phyloP scores from a whole-genome alignment of 2,329 filamentous ascomycete genomes.

The Pseudocercospora musae region DNA sequence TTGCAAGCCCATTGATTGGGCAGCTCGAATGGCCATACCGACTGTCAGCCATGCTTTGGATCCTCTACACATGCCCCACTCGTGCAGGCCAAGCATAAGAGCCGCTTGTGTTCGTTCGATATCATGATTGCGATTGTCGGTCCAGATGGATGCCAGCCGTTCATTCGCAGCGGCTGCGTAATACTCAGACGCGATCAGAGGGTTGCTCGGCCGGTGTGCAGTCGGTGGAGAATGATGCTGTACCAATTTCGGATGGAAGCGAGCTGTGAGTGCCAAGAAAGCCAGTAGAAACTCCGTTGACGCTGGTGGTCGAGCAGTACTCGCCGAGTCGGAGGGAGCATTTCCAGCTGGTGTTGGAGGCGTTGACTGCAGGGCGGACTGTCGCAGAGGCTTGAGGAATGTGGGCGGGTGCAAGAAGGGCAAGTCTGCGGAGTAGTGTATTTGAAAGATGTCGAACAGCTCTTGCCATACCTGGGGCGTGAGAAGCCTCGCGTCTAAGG shows the following conservation, averaged over 20 bases:
- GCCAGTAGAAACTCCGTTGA: slow-evolving; percentile 60
- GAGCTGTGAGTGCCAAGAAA: slow-evolving; percentile 65
- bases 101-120: slow-evolving; percentile 65
- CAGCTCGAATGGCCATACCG: slow-evolving; percentile 58
- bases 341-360: slow-evolving; percentile 11
- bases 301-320: slow-evolving; percentile 49
- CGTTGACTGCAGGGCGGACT: slow-evolving; percentile 26
- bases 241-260: slow-evolving; percentile 62
- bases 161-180: slow-evolving; percentile 59
- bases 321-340: not conserved
- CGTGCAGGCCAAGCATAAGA: slow-evolving; percentile 68
- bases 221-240: slow-evolving; percentile 53
- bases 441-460: slow-evolving; percentile 66
- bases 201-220: slow-evolving; percentile 46
- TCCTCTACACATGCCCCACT: slow-evolving; percentile 65
- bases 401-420: slow-evolving; percentile 68
- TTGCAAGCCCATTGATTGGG: slow-evolving; percentile 60
- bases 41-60: slow-evolving; percentile 64
- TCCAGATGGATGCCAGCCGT: slow-evolving; percentile 48
- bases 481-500: slow-evolving; percentile 60
- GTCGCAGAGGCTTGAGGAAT: slow-evolving; percentile 51
- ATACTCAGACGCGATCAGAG: slow-evolving; percentile 59
- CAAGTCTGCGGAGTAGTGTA: slow-evolving; percentile 69
- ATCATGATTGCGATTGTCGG: slow-evolving; percentile 51
- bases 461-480: slow-evolving; percentile 66